Percentiles rank a stretch among this genome's conserved stretches.
Conservation (phyloP, 1,284 basidiomycete species). For the Sanguinoderma infundibulare region DNA sequence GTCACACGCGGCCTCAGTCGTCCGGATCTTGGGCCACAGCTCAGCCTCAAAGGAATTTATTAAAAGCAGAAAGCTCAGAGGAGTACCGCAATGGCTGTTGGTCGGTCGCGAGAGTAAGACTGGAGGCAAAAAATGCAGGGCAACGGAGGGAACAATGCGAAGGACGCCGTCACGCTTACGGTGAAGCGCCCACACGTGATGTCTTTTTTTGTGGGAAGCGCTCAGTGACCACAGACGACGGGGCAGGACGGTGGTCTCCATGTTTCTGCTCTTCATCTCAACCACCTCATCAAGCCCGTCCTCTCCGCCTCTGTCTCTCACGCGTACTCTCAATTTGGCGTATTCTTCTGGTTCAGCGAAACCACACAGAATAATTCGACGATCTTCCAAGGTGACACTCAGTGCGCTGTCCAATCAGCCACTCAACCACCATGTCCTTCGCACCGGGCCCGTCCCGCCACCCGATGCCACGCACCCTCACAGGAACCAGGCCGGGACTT, state of each 20-base stretch:
- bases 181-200: slow-evolving; percentile 17
- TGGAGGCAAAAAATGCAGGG: background rate
- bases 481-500: slow-evolving; percentile 51
- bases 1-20: slow-evolving; percentile 18
- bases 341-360: background rate
- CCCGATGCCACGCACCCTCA: slow-evolving; percentile 19
- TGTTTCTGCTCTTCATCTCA: slow-evolving; percentile 1
- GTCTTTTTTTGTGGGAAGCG: slow-evolving; percentile 4
- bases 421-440: slow-evolving; percentile 20
- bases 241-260: background rate
- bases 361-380: background rate
- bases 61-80: background rate
- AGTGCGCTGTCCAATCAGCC: background rate
- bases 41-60: background rate
- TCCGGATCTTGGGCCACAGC: slow-evolving; percentile 3
- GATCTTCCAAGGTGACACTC: no score
- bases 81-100: background rate
- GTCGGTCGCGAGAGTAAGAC: background rate
- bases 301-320: background rate
- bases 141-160: background rate
- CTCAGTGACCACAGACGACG: slow-evolving; percentile 2
- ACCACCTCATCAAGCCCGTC: background rate
- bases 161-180: slow-evolving; percentile 3
- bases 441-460: slow-evolving; percentile 17
- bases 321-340: background rate